These are phyloP conservation scores for Wilcoxina mikolae DNA, from an alignment of 495 filamentous ascomycete genomes.

Conservation along the genomic window DNA sequence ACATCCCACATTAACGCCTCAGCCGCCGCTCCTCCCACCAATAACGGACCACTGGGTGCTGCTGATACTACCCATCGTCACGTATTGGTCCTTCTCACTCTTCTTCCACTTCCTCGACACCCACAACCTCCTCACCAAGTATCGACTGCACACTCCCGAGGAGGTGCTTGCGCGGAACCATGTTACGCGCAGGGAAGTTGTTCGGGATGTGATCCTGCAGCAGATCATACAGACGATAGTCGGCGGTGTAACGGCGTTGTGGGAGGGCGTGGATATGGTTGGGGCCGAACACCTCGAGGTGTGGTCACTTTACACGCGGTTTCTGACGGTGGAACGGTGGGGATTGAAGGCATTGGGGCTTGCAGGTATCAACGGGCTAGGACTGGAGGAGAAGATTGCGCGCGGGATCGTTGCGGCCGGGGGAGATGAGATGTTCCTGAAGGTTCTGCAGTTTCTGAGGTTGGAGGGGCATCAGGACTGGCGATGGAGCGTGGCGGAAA, in stretches of 20 bases:
- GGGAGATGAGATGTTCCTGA: conserved; percentile 11
- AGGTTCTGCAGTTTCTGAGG: conserved; percentile 29
- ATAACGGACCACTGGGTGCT: conserved; percentile 69
- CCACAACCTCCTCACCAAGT: conserved; percentile 67
- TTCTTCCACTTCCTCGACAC: conserved; percentile 75
- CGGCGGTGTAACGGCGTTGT: conserved; percentile 43
- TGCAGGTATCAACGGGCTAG: conserved; percentile 42
- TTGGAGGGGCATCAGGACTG: conserved; percentile 49
- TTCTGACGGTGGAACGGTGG: conserved; percentile 21
- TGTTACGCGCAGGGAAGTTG: conserved; percentile 64
- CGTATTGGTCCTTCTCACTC: conserved; percentile 79
- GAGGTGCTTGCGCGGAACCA: conserved; percentile 77
- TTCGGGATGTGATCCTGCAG: conserved; percentile 74
- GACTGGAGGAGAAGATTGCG: conserved; percentile 21
- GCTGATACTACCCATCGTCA: conserved; percentile 59
- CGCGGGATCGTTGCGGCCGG: conserved; percentile 16
- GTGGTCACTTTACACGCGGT: conserved; percentile 20
- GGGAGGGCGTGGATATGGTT: conserved; percentile 47
- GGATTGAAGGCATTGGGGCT: conserved; percentile 30
- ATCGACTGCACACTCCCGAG: conserved; percentile 82
- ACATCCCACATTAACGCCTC: conserved; percentile 49
- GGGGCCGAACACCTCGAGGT: conserved; percentile 74
- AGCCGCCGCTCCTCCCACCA: conserved; percentile 54
- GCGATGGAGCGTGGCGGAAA: conserved; percentile 59
- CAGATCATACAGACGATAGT: conserved; percentile 71